Conservation (phyloP, 441 rosid genomes). For the Croton laevigatus region DNA sequence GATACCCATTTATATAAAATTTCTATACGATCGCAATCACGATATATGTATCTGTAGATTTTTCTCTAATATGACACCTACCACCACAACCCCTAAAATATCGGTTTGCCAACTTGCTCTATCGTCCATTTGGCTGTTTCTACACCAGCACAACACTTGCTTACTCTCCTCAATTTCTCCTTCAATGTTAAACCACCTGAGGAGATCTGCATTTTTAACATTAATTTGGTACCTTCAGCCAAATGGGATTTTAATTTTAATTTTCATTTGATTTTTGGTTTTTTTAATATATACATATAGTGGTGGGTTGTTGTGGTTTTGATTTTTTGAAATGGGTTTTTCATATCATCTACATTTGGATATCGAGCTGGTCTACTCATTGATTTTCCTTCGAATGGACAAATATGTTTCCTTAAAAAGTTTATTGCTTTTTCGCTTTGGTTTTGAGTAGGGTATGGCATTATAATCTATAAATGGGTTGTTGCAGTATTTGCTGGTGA, state of each 20-base stretch:
- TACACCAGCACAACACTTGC: not conserved
- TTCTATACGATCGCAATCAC: not conserved
- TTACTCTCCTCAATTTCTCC: conserved; percentile 6
- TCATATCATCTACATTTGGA: conserved; percentile 6
- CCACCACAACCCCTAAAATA: conserved; percentile 25
- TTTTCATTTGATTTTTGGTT: not conserved
- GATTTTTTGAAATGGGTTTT: conserved; percentile 13
- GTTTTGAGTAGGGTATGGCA: not conserved
- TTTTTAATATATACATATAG: too few relatives aligned
- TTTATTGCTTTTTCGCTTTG: not conserved
- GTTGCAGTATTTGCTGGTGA: not conserved
- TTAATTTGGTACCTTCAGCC: conserved; percentile 20
- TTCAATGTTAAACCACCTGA: conserved; percentile 17
- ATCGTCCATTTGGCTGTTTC: conserved; percentile 23
- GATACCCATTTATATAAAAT: not conserved
- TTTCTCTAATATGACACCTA: not conserved
- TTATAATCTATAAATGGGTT: conserved; percentile 5
- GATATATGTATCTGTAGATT: not conserved
- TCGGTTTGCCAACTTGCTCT: conserved; percentile 38
- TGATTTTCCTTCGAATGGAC: not conserved
- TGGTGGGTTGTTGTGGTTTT: not conserved
- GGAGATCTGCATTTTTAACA: conserved; percentile 28
- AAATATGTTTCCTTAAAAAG: not conserved
- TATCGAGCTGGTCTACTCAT: not conserved
- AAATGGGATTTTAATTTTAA: not conserved